These are phyloP conservation scores for Magnusiomyces ingens DNA, from an alignment of 1,139 yeast genomes.

Conservation along the genomic window DNA sequence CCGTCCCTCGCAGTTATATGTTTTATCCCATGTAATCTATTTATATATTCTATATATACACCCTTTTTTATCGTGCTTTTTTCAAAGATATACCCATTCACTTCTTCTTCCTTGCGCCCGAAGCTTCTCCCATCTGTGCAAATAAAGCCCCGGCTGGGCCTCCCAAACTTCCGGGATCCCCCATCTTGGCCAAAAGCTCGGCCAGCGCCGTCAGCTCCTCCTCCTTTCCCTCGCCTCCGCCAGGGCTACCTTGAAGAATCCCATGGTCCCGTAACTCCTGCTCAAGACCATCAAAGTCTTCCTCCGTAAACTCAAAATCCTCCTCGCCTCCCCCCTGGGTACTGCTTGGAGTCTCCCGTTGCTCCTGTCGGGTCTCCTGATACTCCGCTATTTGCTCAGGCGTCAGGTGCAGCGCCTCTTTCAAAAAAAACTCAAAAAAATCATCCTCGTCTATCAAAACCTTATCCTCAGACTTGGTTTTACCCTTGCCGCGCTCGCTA, in stretches of 20 bases:
- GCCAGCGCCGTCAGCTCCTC: slow-evolving; percentile 16
- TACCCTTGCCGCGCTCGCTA: too few relatives aligned
- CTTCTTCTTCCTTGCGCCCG: not conserved
- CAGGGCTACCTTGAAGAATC: slow-evolving; percentile 22
- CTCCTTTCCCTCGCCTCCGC: slow-evolving; percentile 23
- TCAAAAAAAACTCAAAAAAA: slow-evolving; percentile 51
- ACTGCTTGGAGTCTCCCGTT: slow-evolving; percentile 12
- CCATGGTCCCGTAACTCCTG: slow-evolving; percentile 20
- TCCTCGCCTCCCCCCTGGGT: slow-evolving; percentile 9
- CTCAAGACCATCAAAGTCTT: too few relatives aligned
- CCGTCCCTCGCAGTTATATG: too few relatives aligned
- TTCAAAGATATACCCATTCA: not conserved
- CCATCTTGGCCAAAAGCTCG: slow-evolving; percentile 25
- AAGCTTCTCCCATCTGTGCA: slow-evolving; percentile 24
- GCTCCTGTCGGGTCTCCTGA: slow-evolving; percentile 24
- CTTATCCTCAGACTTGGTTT: not conserved
- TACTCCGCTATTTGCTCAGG: slow-evolving; percentile 37
- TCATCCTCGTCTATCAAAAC: slow-evolving; percentile 52
- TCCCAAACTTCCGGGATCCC: slow-evolving; percentile 30
- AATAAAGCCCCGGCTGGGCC: slow-evolving; percentile 37
- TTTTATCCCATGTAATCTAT: too few relatives aligned
- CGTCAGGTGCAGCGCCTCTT: slow-evolving; percentile 43
- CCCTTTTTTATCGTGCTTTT: not conserved
- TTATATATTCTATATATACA: not conserved
- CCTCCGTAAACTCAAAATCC: slow-evolving; percentile 9